Conservation (phyloP, 768 basidiomycete genomes). For the Mycena amicta region DNA sequence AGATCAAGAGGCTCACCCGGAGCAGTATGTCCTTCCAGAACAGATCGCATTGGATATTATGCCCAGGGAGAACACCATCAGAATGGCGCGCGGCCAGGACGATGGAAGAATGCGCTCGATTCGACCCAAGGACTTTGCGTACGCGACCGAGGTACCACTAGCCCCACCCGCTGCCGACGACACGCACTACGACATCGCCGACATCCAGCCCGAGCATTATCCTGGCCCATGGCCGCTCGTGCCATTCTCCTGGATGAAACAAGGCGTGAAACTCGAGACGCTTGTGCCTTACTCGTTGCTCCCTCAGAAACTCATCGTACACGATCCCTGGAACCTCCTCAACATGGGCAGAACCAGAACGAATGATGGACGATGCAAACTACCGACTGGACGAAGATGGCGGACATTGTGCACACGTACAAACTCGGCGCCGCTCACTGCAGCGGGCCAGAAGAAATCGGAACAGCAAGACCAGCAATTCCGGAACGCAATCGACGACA, state of each 20-base stretch:
- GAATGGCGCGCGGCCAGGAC: not conserved
- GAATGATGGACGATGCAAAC: too few species aligned
- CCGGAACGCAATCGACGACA: conserved; percentile 1
- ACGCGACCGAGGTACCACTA: conserved; percentile 1
- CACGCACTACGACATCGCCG: conserved; percentile 14
- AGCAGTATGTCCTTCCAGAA: conserved; percentile 23
- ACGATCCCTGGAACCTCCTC: conserved; percentile 45
- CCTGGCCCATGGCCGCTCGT: conserved; percentile 43
- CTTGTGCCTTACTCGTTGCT: conserved; percentile 37
- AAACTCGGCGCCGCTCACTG: conserved; percentile 23
- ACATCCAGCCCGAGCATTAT: conserved; percentile 38
- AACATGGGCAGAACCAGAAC: conserved; percentile 10
- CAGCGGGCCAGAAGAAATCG: conserved; percentile 9
- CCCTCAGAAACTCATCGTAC: conserved; percentile 44
- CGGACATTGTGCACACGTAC: conserved; percentile 35
- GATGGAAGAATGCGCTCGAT: conserved; percentile 16
- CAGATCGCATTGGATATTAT: conserved; percentile 30
- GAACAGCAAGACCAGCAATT: conserved; percentile 11
- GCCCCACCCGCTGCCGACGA: not conserved
- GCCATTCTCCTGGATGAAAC: conserved; percentile 34
- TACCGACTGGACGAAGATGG: conserved; percentile 33
- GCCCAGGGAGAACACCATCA: not conserved
- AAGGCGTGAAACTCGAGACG: conserved; percentile 31
- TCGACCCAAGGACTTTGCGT: not conserved
- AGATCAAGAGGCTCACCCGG: conserved; percentile 38